phyloP scores from a whole-genome alignment of 2,329 filamentous ascomycete genomes.

The Parascedosporium putredinis region DNA sequence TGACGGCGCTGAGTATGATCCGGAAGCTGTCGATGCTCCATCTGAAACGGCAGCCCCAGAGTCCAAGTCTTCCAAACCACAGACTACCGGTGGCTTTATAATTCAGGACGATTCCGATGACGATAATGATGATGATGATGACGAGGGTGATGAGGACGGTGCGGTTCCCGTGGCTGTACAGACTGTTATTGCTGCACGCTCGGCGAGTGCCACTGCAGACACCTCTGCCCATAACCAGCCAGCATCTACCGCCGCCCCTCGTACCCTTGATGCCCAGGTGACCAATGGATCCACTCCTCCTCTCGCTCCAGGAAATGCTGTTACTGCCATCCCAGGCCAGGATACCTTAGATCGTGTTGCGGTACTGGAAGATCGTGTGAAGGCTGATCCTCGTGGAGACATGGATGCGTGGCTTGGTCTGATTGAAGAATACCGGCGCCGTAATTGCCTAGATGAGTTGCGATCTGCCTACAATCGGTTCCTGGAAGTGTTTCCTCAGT shows the following conservation, averaged over 20 bases:
- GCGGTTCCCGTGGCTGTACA: constrained; percentile 21
- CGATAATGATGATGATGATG: constrained; percentile 34
- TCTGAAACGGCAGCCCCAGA: constrained; percentile 19
- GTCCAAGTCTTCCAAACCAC: constrained; percentile 36
- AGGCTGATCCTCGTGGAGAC: constrained; percentile 85
- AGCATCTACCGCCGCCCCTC: background rate
- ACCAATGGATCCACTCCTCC: constrained; percentile 6
- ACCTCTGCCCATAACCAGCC: background rate
- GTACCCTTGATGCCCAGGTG: background rate
- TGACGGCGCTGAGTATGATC: constrained; percentile 48
- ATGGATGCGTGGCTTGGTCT: constrained; percentile 84
- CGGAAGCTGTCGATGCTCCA: constrained; percentile 39
- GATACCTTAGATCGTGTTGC: constrained; percentile 53
- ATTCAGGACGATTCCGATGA: constrained; percentile 47
- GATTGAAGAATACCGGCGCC: constrained; percentile 73
- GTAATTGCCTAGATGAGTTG: constrained; percentile 71
- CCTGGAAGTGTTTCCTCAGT: constrained; percentile 76
- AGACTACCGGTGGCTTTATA: constrained; percentile 49
- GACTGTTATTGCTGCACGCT: constrained; percentile 21
- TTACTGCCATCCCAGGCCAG: constrained; percentile 2
- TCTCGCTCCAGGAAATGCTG: background rate
- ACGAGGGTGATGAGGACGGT: constrained; percentile 20
- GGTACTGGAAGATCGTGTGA: constrained; percentile 80
- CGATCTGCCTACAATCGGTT: constrained; percentile 78
- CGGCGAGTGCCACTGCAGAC: constrained; percentile 24